A percentile compares a stretch with the other conserved stretches of the same genome.
Evolutionary conservation across 768 basidiomycete species (phyloP).

Genomic region (Termitomyces sp.): DNA sequence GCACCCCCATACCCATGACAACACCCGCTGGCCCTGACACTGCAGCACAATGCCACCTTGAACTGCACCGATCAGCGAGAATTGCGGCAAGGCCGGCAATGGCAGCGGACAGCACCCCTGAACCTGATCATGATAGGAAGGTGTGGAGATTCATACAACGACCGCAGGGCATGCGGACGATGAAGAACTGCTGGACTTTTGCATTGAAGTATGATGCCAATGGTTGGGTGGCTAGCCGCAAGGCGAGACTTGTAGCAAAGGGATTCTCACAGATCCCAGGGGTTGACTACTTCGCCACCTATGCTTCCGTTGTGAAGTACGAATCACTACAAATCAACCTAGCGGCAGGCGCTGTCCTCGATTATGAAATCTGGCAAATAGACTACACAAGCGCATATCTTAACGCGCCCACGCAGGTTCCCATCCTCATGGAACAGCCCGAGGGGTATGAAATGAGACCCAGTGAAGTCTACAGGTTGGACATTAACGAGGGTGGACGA

Average conservation of each 20-base stretch:
- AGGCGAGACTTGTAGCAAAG: not conserved
- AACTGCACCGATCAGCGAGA: not conserved
- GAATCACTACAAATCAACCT: not conserved
- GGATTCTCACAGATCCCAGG: not conserved
- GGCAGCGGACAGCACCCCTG: too few relatives aligned
- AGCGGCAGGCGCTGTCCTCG: not conserved
- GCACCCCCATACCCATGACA: too few relatives aligned
- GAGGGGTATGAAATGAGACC: not conserved
- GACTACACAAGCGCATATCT: not conserved
- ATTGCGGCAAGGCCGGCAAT: not conserved
- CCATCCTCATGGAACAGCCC: not conserved
- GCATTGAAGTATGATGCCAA: not conserved
- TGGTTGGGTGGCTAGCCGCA: not conserved
- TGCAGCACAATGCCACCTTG: not conserved
- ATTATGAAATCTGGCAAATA: not conserved
- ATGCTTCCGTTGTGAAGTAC: not conserved
- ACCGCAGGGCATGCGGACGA: not conserved
- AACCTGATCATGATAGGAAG: not conserved
- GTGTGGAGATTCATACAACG: slow-evolving; percentile 1
- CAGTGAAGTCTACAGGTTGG: not conserved
- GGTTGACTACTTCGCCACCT: not conserved
- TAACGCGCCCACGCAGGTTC: not conserved
- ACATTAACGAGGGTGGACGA: not conserved
- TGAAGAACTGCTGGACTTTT: not conserved
- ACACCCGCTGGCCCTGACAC: too few relatives aligned